These are phyloP conservation scores for Stentor coeruleus DNA, from an alignment of 73 alveolate species.

Conservation along the genomic window DNA sequence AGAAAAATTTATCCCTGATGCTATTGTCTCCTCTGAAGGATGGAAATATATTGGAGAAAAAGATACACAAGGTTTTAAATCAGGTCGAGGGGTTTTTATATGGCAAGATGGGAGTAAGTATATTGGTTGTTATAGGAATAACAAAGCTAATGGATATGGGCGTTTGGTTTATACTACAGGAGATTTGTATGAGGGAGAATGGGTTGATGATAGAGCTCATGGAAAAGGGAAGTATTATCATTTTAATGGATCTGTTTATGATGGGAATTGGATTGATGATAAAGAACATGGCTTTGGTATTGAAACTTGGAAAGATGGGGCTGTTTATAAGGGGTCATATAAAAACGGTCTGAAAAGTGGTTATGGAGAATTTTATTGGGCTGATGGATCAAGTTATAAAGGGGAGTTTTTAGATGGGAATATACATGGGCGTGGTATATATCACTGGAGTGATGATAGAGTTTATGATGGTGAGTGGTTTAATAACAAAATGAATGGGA, in stretches of 20 bases:
- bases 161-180: conserved; percentile 45
- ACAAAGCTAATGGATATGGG: conserved; percentile 76
- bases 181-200: conserved; percentile 56
- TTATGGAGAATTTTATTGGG: conserved; percentile 52
- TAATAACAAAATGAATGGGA: conserved; percentile 53
- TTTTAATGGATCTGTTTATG: conserved; percentile 54
- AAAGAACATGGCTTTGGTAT: conserved; percentile 69
- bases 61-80: not conserved
- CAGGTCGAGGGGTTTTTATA: conserved; percentile 29
- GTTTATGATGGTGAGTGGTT: conserved; percentile 50
- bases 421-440: conserved; percentile 47
- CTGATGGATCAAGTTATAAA: conserved; percentile 52
- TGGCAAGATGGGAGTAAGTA: conserved; percentile 49
- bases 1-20: not conserved
- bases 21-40: not conserved
- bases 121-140: conserved; percentile 45
- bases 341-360: conserved; percentile 63
- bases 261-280: conserved; percentile 72
- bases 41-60: conserved; percentile 15
- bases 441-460: conserved; percentile 47
- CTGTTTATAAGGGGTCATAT: conserved; percentile 50
- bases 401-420: conserved; percentile 37
- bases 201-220: conserved; percentile 42
- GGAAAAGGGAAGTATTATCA: conserved; percentile 51
- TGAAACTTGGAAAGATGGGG: conserved; percentile 53